Conservation (phyloP, 108 stramenopile genomes). For the Discostella pseudostelligera region DNA sequence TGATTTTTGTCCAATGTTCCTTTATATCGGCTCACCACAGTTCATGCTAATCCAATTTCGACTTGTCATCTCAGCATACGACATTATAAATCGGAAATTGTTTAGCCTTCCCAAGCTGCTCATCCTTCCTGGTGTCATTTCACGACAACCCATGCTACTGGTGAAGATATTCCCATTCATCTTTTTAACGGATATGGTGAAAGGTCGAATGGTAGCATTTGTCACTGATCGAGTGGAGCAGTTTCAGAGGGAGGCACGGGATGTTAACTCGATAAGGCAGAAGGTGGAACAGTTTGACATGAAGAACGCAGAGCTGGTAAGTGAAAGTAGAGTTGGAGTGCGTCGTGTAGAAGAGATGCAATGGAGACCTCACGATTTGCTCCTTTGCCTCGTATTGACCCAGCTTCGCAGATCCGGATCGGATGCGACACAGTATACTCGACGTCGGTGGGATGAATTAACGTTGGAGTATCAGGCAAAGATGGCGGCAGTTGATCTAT, state of each 20-base stretch:
- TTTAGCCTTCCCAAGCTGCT: conserved; percentile 82
- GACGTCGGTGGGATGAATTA: conserved; percentile 71
- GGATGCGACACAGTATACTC: conserved; percentile 71
- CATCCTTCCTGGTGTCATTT: conserved; percentile 75
- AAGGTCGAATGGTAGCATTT: conserved; percentile 62
- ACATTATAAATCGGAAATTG: conserved; percentile 85
- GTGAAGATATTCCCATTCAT: conserved; percentile 81
- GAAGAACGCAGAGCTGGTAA: conserved; percentile 85
- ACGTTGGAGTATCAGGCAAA: conserved; percentile 74
- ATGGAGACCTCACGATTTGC: background rate
- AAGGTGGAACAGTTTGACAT: conserved; percentile 88
- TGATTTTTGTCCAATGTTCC: background rate
- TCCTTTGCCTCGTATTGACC: background rate
- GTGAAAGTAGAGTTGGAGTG: background rate
- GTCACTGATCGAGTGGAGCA: conserved; percentile 73
- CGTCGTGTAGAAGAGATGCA: background rate
- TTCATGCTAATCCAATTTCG: background rate
- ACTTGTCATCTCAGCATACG: conserved; percentile 45
- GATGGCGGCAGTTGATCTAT: conserved; percentile 55
- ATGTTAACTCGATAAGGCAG: conserved; percentile 53
- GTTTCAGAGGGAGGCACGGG: conserved; percentile 70
- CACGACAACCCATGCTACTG: conserved; percentile 68
- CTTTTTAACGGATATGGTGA: conserved; percentile 70
- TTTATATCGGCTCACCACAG: background rate
- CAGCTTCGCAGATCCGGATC: conserved; percentile 50